phyloP scores from a whole-genome alignment of 163 green algal species.

The Chlamydomonas reinhardtii region DNA sequence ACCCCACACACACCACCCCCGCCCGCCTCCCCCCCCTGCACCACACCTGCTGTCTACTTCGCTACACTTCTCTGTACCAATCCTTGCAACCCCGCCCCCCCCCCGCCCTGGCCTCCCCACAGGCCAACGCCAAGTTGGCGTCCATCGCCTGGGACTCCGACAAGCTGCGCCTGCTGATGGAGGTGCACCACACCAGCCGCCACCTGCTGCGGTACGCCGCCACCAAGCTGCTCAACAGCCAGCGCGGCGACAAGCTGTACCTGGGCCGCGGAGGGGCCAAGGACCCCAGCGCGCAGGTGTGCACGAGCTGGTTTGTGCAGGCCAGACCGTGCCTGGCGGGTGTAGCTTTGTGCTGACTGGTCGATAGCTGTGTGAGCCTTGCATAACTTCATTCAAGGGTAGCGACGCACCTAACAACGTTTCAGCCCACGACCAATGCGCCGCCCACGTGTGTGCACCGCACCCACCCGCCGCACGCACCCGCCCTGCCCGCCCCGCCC shows the following conservation, averaged over 20 bases:
- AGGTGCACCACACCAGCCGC: constrained; percentile 49
- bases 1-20: too few species aligned
- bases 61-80: neutral
- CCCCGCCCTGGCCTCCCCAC: neutral
- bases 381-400: too few species aligned
- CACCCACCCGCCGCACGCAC: too few species aligned
- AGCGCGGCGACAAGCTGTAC: constrained; percentile 45
- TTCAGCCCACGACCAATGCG: too few species aligned
- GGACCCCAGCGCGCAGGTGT: neutral
- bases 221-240: constrained; percentile 16
- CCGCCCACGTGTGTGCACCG: too few species aligned
- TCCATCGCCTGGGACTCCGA: constrained; percentile 31
- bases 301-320: too few species aligned
- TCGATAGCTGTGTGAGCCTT: too few species aligned
- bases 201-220: constrained; percentile 52
- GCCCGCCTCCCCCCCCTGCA: too few species aligned
- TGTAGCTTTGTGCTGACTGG: too few species aligned
- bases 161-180: constrained; percentile 40
- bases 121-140: constrained; percentile 51
- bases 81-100: neutral
- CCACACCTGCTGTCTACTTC: neutral
- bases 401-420: too few species aligned
- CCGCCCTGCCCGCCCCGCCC: too few species aligned
- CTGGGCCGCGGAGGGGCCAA: constrained; percentile 15
- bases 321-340: too few species aligned